Evolutionary conservation across 805 yeast genomes (phyloP), one percentile per base, ranked within the genome.

Genomic region (Yarrowia sp.): DNA sequence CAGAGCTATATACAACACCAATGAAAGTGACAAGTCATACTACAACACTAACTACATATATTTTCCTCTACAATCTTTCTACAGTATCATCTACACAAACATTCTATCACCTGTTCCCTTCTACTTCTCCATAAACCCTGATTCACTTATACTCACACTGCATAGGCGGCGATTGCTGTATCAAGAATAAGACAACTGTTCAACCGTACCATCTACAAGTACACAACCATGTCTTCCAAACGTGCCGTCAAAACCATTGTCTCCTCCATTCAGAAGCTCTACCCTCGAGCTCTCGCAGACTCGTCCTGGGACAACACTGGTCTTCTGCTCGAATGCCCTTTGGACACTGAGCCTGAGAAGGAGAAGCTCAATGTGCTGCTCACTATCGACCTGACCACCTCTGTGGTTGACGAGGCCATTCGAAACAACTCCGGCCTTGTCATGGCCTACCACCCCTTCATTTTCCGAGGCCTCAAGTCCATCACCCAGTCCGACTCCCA

Each of bases 261-360:
- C 8, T 24, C 33, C 10, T 66, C 69, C 4, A 63, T 93, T 66
- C 90, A 91, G 72, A 85, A 83, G 68, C 77, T 86, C n/a, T 95
- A 89, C 72, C 99, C 99, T 1, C 74, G 83, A 16, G 83, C 82
- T 49, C 82, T 89, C 66, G 98, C 98, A 0, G 98, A 93, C 71
- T 79, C 81, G 21, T 75, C 92, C 2, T 95, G 99, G 99, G 99
- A 95, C 72, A 95, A 95, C 74, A 92, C 97, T 0, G 99, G 99
- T 0, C 79, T 95, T 35, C 76, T 95, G 49, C 87, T 95, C 10
- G 97, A 92, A 71, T 77, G 93, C 36, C 76, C 85, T 11, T 46
- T 65, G 21, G 66, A 54, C 4, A 62, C 64, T 26, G 43, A 59
- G 16, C 52, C 67, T 1, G 21, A 76, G 40, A 62, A 51, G 40